Conservation (phyloP, 1,284 basidiomycete species). For the Ustilago curta region DNA sequence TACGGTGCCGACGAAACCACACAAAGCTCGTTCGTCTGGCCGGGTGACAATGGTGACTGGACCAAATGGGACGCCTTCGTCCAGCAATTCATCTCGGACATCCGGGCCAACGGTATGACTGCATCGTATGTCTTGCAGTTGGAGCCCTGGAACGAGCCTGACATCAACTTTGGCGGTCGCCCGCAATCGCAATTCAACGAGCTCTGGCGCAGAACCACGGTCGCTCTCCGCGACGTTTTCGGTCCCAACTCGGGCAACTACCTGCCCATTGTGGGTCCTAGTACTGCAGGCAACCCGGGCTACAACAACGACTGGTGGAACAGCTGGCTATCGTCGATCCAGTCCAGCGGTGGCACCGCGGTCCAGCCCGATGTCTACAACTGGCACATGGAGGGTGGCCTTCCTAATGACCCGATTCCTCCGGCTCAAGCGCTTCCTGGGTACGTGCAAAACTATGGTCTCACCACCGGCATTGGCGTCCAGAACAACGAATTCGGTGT, state of each 20-base stretch:
- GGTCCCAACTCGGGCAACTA: conserved; percentile 4
- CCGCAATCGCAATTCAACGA: conserved; percentile 24
- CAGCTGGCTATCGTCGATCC: conserved; percentile 21
- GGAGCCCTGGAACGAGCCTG: conserved; percentile 28
- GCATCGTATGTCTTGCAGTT: conserved; percentile 14
- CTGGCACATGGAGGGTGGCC: conserved; percentile 29
- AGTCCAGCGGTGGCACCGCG: conserved; percentile 16
- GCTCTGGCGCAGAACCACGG: conserved; percentile 16
- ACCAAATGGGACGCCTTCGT: conserved; percentile 27
- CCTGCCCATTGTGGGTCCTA: conserved; percentile 19
- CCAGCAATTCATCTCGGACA: conserved; percentile 26
- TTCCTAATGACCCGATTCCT: conserved; percentile 29
- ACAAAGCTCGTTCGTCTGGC: conserved; percentile 11
- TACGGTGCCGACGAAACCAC: conserved; percentile 26
- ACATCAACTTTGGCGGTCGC: conserved; percentile 24
- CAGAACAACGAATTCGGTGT: conserved; percentile 36
- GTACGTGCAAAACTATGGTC: conserved; percentile 18
- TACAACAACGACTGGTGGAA: conserved; percentile 31
- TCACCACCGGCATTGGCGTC: conserved; percentile 21
- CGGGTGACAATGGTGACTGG: conserved; percentile 33
- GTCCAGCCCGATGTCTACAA: conserved; percentile 26
- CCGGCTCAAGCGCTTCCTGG: conserved; percentile 22
- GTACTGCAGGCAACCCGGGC: conserved; percentile 17
- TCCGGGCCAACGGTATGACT: conserved; percentile 21
- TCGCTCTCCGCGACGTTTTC: conserved; percentile 16